Conservation (phyloP, 2,329 filamentous ascomycete species). For the Colletotrichum eleusines region DNA sequence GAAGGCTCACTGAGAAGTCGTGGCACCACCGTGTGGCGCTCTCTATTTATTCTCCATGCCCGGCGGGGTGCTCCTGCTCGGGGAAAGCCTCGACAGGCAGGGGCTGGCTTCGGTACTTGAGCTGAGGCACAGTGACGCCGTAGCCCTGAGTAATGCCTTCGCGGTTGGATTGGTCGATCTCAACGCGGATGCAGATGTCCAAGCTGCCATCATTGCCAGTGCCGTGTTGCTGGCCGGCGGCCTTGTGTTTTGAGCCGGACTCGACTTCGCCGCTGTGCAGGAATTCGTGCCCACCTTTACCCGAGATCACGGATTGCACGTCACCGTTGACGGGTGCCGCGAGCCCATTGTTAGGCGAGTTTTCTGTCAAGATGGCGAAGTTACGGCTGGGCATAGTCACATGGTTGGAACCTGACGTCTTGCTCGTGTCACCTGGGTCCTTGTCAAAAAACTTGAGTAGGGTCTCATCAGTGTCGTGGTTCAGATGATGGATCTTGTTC, state of each 20-base stretch:
- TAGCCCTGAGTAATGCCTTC: slow-evolving; percentile 86
- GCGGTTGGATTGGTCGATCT: slow-evolving; percentile 86
- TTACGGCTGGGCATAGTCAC: slow-evolving; percentile 94
- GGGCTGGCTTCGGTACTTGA: slow-evolving; percentile 58
- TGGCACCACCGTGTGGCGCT: neutral
- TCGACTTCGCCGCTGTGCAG: slow-evolving; percentile 82
- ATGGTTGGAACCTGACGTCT: slow-evolving; percentile 80
- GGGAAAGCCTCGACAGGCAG: slow-evolving; percentile 42
- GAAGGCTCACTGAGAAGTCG: neutral
- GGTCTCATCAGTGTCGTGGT: slow-evolving; percentile 86
- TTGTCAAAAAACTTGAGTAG: slow-evolving; percentile 92
- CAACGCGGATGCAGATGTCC: slow-evolving; percentile 87
- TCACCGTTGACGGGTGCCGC: slow-evolving; percentile 43
- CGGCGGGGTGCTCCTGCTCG: slow-evolving; percentile 28
- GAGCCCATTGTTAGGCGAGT: slow-evolving; percentile 70
- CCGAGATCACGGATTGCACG: slow-evolving; percentile 48
- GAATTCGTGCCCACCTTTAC: slow-evolving; percentile 76
- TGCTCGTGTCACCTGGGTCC: slow-evolving; percentile 83
- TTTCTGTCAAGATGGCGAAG: slow-evolving; percentile 91
- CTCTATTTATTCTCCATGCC: slow-evolving; percentile 33
- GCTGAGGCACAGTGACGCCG: slow-evolving; percentile 83
- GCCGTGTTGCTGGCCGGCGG: slow-evolving; percentile 71
- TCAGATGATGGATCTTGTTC: slow-evolving; percentile 83
- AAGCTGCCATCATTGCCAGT: slow-evolving; percentile 71
- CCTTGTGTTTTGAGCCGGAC: slow-evolving; percentile 82